Base-by-base conservation (phyloP, 2,329 filamentous ascomycete genomes). In the Alternaria ventricosa region DNA sequence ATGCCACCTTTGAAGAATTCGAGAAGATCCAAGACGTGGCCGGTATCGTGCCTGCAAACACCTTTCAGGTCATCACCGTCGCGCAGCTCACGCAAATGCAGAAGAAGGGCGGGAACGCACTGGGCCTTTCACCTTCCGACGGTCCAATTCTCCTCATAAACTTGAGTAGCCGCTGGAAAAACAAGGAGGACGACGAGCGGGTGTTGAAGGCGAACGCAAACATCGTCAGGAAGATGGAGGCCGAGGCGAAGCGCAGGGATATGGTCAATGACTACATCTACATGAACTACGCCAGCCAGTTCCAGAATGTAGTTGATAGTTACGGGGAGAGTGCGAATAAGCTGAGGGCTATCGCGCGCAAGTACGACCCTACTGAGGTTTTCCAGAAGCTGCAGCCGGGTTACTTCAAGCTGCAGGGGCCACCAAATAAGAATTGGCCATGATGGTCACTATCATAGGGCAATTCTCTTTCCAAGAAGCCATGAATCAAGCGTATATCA, bases 271-370 rank as follows among this genome's bases (percentile, higher is more conserved):
- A 59, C 7, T 65, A 51, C 36, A 11, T 67, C 12, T 84, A 84
- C 66, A 80, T 84, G 78, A 84, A 84, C 64, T 84, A 84, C 57
- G 83, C 81, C 11, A 78, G 75, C 51, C 72, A 77, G 66, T 80
- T 74, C 56, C 82, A 84, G 66, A 77, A 81, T 64, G 76, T 81
- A 1, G 64, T 84, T 44, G 64, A 66, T 10, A 75, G 79, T n/a
- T 85, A 84, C 63, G 82, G 82, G 0, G 36, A 67, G 23, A 59
- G 71, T 36, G 56, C 66, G n/a, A 63, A 65, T 7, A 72, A 63
- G 28, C 41, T 70, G 28, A 63, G 46, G 23, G 3, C 10, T 0
- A 54, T 70, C 4, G 61, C 64, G 9, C 36, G 30, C 47, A 63
- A 67, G 30, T 64, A 65, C 5, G 67, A 70, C 12, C 67, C 66